These are phyloP conservation scores for Hanseniaspora taiwanica DNA, from an alignment of 805 yeast genomes.

Conservation along the genomic window DNA sequence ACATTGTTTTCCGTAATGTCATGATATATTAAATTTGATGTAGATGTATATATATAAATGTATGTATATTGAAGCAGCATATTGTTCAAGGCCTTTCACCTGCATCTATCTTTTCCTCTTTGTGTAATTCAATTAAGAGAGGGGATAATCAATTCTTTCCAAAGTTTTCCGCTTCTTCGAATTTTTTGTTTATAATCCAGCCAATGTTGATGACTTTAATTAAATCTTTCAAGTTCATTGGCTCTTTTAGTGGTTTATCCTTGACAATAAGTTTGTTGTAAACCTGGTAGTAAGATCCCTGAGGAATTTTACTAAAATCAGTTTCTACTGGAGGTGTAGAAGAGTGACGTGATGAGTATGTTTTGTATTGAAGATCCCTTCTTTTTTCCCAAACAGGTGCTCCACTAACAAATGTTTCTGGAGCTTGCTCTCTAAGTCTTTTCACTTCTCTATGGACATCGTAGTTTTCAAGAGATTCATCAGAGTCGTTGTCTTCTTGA, in stretches of 20 bases:
- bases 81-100: too few species aligned
- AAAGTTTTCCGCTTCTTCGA: slow-evolving; percentile 53
- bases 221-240: slow-evolving; percentile 64
- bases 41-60: too few species aligned
- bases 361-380: slow-evolving; percentile 49
- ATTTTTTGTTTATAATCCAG: slow-evolving; percentile 68
- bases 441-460: slow-evolving; percentile 22
- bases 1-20: too few species aligned
- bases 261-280: slow-evolving; percentile 61
- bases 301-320: slow-evolving; percentile 24
- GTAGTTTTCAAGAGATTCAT: slow-evolving; percentile 18
- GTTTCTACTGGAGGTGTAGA: too few species aligned
- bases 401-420: slow-evolving; percentile 36
- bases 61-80: too few species aligned
- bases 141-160: too few species aligned
- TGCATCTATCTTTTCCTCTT: too few species aligned
- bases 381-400: slow-evolving; percentile 56
- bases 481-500: slow-evolving; percentile 7
- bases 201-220: slow-evolving; percentile 65
- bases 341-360: too few species aligned
- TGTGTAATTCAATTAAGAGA: too few species aligned
- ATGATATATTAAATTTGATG: too few species aligned
- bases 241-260: slow-evolving; percentile 50
- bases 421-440: slow-evolving; percentile 16
- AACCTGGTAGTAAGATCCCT: slow-evolving; percentile 43